These are phyloP conservation scores for Lepidopterella palustris DNA, from an alignment of 495 filamentous ascomycete genomes.

Conservation along the genomic window DNA sequence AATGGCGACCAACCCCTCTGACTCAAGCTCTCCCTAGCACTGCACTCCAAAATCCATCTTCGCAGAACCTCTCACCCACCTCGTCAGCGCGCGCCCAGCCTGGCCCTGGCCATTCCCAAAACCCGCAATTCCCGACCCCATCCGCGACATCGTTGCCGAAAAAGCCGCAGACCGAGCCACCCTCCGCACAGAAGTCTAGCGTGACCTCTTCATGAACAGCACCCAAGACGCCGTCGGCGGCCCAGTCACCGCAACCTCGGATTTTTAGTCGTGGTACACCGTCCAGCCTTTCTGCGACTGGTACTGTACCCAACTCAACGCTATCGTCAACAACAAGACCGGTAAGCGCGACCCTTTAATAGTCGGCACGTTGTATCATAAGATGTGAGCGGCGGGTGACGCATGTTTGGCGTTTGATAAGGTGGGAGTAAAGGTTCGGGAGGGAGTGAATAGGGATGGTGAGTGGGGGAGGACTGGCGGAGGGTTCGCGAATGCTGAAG, in stretches of 20 bases:
- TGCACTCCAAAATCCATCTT: slow-evolving; percentile 27
- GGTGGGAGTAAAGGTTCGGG: neutral
- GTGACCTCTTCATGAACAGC: slow-evolving; percentile 25
- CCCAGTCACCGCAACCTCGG: neutral
- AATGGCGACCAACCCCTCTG: slow-evolving; percentile 25
- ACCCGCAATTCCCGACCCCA: slow-evolving; percentile 1
- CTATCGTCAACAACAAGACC: neutral
- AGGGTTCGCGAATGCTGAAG: slow-evolving; percentile 26
- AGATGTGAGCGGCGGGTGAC: slow-evolving; percentile 16
- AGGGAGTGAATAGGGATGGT: neutral
- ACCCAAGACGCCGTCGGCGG: slow-evolving; percentile 3
- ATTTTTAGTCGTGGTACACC: slow-evolving; percentile 19
- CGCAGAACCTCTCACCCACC: slow-evolving; percentile 33
- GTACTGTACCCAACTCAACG: slow-evolving; percentile 13
- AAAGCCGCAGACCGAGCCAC: slow-evolving; percentile 12
- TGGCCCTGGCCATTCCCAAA: slow-evolving; percentile 20
- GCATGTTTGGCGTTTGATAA: slow-evolving; percentile 23
- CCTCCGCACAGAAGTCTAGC: slow-evolving; percentile 14
- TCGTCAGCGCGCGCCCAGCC: slow-evolving; percentile 26
- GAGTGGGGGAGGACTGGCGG: slow-evolving; percentile 14
- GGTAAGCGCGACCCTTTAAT: neutral
- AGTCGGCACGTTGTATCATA: slow-evolving; percentile 22
- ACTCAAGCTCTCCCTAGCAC: slow-evolving; percentile 22
- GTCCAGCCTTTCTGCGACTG: slow-evolving; percentile 31
- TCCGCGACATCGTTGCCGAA: slow-evolving; percentile 16